Evolutionary conservation across 2,329 filamentous ascomycete genomes (phyloP).

Genomic region (Helotiales sp.): DNA sequence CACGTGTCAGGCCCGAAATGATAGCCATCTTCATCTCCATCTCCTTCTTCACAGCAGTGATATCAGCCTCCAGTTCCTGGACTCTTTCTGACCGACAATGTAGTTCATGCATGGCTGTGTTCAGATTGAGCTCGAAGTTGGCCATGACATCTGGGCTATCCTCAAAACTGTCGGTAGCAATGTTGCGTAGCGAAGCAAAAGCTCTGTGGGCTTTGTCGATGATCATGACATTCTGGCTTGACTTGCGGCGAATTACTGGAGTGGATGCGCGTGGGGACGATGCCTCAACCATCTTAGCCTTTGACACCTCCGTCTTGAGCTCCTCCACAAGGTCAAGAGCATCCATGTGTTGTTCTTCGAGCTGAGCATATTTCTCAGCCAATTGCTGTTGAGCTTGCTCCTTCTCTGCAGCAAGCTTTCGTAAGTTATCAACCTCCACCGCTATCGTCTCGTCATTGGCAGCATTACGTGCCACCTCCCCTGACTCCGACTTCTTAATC

Average conservation of each 20-base stretch:
- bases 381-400: conserved; percentile 76
- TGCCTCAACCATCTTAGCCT: conserved; percentile 64
- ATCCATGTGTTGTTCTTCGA: conserved; percentile 81
- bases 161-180: conserved; percentile 87
- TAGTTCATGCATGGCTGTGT: conserved; percentile 90
- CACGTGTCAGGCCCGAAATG: conserved; percentile 90
- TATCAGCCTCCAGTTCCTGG: conserved; percentile 84
- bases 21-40: conserved; percentile 97
- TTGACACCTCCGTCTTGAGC: conserved; percentile 84
- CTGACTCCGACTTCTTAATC: conserved; percentile 44
- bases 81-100: conserved; percentile 87
- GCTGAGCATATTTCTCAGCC: conserved; percentile 77
- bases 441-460: conserved; percentile 54
- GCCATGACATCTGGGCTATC: conserved; percentile 82
- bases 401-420: conserved; percentile 73
- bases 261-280: conserved; percentile 66
- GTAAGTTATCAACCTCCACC: conserved; percentile 74
- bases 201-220: conserved; percentile 92
- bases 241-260: conserved; percentile 89
- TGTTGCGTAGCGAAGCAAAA: conserved; percentile 85
- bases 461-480: conserved; percentile 38
- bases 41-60: conserved; percentile 84
- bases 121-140: conserved; percentile 90
- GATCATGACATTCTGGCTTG: conserved; percentile 84
- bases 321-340: conserved; percentile 87